Evolutionary conservation across 73 alveolate genomes (phyloP).

Genomic region (Durusdinium trenchii): DNA sequence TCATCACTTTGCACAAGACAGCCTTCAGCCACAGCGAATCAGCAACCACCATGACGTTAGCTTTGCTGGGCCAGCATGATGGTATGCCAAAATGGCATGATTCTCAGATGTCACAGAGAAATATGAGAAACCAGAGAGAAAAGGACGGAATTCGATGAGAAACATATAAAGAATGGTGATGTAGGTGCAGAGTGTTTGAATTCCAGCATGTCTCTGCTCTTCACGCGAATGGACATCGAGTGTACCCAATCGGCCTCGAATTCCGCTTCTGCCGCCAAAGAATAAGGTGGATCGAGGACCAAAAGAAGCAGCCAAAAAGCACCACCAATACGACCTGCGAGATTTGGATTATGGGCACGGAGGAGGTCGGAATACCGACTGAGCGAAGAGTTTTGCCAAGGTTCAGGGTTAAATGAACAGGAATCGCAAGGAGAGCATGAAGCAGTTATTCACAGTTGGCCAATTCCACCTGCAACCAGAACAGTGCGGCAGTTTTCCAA

Average conservation of each 20-base stretch:
- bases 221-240: no score
- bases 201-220: no score
- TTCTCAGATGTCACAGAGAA: neutral
- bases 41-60: conserved; percentile 42
- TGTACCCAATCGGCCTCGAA: neutral
- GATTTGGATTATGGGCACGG: conserved; percentile 58
- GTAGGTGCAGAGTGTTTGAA: no score
- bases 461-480: no score
- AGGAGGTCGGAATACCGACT: conserved; percentile 8
- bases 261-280: neutral
- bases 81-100: conserved; percentile 53
- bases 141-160: neutral
- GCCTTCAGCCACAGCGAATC: neutral
- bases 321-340: conserved; percentile 68
- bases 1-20: no score
- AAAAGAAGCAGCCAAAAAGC: conserved; percentile 87
- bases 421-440: no score
- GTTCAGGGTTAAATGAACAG: neutral
- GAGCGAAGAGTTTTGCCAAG: neutral
- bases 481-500: no score
- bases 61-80: conserved; percentile 39
- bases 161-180: neutral
- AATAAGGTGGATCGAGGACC: conserved; percentile 56
- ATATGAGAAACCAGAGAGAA: neutral
- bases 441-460: no score